phyloP scores from a whole-genome alignment of 2,329 filamentous ascomycete species.

The Hymenoscyphus fructigenus region DNA sequence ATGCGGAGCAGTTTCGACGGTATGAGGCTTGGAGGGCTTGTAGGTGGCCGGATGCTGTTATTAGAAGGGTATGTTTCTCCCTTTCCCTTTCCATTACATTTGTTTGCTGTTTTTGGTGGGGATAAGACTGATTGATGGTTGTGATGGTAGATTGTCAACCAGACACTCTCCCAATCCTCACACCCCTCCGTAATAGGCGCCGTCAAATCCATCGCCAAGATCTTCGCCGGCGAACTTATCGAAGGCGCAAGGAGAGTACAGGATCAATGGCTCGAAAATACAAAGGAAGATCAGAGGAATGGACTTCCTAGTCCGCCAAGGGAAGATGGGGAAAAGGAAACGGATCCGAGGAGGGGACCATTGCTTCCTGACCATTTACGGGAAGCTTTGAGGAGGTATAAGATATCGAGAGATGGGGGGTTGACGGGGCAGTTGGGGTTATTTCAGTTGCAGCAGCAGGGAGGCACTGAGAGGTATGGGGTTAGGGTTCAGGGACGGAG shows the following conservation, averaged over 20 bases:
- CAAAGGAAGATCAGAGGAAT: slow-evolving; percentile 54
- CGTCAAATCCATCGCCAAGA: slow-evolving; percentile 74
- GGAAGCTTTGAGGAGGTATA: slow-evolving; percentile 70
- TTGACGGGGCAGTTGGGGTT: slow-evolving; percentile 56
- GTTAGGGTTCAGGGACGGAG: slow-evolving; percentile 33
- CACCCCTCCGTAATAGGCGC: slow-evolving; percentile 71
- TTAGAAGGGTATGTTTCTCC: slow-evolving; percentile 57
- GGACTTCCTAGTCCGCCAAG: slow-evolving; percentile 48
- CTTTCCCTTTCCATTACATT: not conserved
- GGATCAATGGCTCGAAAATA: slow-evolving; percentile 64
- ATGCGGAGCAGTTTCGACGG: slow-evolving; percentile 64
- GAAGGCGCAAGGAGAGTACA: slow-evolving; percentile 70
- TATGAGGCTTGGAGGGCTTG: slow-evolving; percentile 71
- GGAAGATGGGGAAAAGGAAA: slow-evolving; percentile 26
- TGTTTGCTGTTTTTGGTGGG: not conserved
- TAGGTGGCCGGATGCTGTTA: slow-evolving; percentile 66
- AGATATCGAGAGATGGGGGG: slow-evolving; percentile 59
- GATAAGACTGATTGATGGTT: too few species aligned
- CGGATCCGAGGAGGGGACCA: slow-evolving; percentile 50
- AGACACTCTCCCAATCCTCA: slow-evolving; percentile 77
- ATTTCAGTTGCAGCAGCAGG: slow-evolving; percentile 61
- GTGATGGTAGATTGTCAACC: slow-evolving; percentile 64
- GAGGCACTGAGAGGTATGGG: slow-evolving; percentile 58
- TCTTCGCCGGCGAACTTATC: slow-evolving; percentile 75
- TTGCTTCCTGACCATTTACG: slow-evolving; percentile 72